Percentiles rank a stretch among this genome's conserved stretches.
Evolutionary conservation across 2,329 filamentous ascomycete species (phyloP).

Genomic region (Cryphonectria nitschkei): DNA sequence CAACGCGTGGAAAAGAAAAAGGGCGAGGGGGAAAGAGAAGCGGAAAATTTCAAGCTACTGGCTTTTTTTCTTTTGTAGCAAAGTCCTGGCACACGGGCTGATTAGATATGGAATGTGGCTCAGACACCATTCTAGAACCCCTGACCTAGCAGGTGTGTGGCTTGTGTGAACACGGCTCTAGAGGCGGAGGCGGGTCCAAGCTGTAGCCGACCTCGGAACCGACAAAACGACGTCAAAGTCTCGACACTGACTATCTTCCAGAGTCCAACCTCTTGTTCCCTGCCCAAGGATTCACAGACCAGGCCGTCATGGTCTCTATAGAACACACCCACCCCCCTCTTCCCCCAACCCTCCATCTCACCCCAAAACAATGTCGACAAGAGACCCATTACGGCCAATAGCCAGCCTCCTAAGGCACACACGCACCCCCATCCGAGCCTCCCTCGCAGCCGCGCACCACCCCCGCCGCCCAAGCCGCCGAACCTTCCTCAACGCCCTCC

Average conservation of each 20-base stretch:
- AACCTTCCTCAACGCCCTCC: constrained; percentile 28
- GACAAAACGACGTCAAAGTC: constrained; percentile 20
- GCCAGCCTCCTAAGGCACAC: constrained; percentile 6
- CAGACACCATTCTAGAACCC: neutral
- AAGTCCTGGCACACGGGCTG: neutral
- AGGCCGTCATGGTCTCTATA: constrained; percentile 9
- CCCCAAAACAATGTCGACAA: constrained; percentile 20
- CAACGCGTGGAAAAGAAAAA: neutral
- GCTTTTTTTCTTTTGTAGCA: constrained; percentile 10
- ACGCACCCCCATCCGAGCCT: constrained; percentile 1
- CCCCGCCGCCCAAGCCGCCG: constrained; percentile 10
- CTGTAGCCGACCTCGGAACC: constrained; percentile 27
- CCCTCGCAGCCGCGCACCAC: constrained; percentile 19
- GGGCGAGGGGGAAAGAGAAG: neutral
- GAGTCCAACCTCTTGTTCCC: neutral
- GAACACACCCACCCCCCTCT: neutral
- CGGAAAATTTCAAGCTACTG: constrained; percentile 25
- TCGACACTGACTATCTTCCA: constrained; percentile 12
- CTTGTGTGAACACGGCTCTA: neutral
- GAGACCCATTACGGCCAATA: constrained; percentile 21
- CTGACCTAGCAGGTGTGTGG: neutral
- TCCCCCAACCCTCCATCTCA: neutral
- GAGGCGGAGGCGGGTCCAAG: neutral
- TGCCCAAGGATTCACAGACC: neutral
- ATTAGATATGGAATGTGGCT: constrained; percentile 17